Evolutionary conservation across 73 alveolate species (phyloP).

Genomic region (Blepharisma stoltei): DNA sequence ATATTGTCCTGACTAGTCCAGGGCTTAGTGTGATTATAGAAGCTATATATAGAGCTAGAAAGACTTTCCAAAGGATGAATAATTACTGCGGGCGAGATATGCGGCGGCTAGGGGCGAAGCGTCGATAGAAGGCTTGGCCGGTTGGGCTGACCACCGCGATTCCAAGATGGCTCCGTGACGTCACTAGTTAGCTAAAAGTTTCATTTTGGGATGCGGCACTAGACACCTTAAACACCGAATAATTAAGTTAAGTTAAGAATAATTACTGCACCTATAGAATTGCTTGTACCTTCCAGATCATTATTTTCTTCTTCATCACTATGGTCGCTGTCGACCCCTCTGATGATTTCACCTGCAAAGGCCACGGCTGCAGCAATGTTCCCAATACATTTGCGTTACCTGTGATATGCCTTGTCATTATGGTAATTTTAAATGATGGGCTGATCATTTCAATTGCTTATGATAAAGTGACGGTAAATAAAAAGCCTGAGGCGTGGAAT

Average conservation of each 20-base stretch:
- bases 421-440: constrained; percentile 13
- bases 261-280: constrained; percentile 28
- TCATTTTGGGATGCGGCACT: no score
- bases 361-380: not conserved
- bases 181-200: no score
- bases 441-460: constrained; percentile 27
- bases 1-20: constrained; percentile 34
- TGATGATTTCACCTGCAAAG: not conserved
- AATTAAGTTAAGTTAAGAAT: no score
- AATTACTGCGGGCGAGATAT: no score
- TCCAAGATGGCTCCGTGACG: no score
- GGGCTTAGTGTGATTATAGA: constrained; percentile 23
- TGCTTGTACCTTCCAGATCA: constrained; percentile 30
- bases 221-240: no score
- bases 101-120: no score
- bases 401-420: not conserved
- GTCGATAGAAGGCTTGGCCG: no score
- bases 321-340: constrained; percentile 14
- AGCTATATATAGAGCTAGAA: constrained; percentile 13
- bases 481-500: constrained; percentile 18
- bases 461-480: constrained; percentile 17
- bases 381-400: constrained; percentile 25
- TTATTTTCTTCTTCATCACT: constrained; percentile 24
- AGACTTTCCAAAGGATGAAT: constrained; percentile 29
- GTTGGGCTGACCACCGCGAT: no score